These are phyloP conservation scores for Alternaria novae-zelandiae DNA, from an alignment of 2,329 filamentous ascomycete species.

Conservation along the genomic window DNA sequence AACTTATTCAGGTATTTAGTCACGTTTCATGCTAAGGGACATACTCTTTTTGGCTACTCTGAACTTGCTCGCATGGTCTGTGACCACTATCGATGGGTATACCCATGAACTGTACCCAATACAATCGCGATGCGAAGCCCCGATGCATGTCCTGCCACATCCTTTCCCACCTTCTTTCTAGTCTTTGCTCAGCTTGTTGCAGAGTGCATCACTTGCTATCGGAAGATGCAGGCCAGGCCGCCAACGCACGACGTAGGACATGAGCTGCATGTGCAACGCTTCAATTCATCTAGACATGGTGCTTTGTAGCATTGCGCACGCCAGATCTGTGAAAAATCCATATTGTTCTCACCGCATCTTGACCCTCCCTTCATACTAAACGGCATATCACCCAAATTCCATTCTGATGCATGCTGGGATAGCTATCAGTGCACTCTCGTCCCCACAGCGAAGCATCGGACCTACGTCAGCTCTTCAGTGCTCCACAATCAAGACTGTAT, in stretches of 20 bases:
- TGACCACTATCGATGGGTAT: not conserved
- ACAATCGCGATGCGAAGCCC: not conserved
- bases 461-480: not conserved
- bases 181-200: not conserved
- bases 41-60: not conserved
- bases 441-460: not conserved
- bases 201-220: not conserved
- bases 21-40: not conserved
- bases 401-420: not conserved
- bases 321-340: not conserved
- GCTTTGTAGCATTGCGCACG: not conserved
- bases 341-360: not conserved
- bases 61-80: not conserved
- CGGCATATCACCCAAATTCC: not conserved
- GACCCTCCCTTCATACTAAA: not conserved
- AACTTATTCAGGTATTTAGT: not conserved
- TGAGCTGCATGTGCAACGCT: not conserved
- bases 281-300: not conserved
- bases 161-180: not conserved
- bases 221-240: not conserved
- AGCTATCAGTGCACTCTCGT: not conserved
- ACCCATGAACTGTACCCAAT: not conserved
- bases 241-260: not conserved
- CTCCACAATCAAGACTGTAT: not conserved
- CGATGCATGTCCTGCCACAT: not conserved